Conservation (phyloP, 352 stramenopile genomes). For the Globisporangium sylvaticum region DNA sequence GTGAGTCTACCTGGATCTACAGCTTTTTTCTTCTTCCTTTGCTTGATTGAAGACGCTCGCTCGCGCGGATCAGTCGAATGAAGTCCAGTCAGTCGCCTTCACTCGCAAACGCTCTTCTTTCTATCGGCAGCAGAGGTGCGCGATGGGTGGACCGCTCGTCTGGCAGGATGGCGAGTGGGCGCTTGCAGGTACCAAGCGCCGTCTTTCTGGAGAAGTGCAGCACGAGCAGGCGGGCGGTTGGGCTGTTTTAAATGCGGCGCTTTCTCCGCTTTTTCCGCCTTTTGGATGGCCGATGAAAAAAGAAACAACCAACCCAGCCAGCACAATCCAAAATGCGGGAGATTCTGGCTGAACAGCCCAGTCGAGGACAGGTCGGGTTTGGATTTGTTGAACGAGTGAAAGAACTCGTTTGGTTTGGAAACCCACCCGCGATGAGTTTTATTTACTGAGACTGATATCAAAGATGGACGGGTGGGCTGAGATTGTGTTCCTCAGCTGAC, state of each 20-base stretch:
- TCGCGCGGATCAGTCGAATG: neutral
- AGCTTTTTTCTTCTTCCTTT: neutral
- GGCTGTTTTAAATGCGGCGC: neutral
- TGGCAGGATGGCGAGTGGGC: constrained; percentile 4
- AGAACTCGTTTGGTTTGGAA: neutral
- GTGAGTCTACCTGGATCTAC: no score
- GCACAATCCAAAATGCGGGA: neutral
- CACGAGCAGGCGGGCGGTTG: neutral
- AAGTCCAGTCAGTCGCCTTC: neutral
- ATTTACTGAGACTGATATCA: neutral
- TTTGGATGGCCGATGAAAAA: neutral
- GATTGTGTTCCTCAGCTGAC: no score
- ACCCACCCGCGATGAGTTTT: neutral
- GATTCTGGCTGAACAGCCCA: neutral
- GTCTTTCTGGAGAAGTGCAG: neutral
- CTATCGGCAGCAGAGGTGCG: neutral
- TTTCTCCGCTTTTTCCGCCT: constrained; percentile 3
- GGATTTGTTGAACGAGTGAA: no score
- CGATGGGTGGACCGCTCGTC: neutral
- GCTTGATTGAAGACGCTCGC: neutral
- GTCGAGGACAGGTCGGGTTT: neutral
- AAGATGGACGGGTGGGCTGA: neutral
- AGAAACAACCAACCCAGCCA: neutral
- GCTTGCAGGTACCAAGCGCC: no score
- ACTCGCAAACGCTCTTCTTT: neutral